Base-by-base conservation (phyloP, 768 basidiomycete genomes). In the Sporobolomyces pararoseus region DNA sequence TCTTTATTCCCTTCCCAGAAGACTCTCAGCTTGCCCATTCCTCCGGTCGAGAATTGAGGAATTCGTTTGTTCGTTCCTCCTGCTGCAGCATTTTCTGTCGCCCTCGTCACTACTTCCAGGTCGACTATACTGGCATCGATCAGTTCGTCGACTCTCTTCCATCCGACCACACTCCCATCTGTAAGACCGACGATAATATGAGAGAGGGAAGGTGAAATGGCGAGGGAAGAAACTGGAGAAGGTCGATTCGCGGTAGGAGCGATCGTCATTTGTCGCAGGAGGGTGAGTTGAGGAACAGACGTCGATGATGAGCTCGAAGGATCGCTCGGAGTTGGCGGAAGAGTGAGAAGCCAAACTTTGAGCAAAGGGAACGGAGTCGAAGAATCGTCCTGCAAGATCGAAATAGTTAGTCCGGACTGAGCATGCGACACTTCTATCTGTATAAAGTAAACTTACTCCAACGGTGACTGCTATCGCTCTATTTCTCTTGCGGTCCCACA, bases 111-210 rank as follows among this genome's bases (percentile, higher is more conserved):
- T 2, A 34, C 53, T 10, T 65, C 64, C 29, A 70, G 46, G 27
- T 63, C 66, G 64, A 80, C 16, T 87, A 86, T 23, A 79, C 74
- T 53, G 1, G 89, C 85, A 4, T 87, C 84, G 39, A 95, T 82
- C 1, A 92, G 92, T 78, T 97, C 93, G 78, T 94, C 88, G 25
- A 97, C 82, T 77, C 97, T 91, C 10, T 91, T 86, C 78, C 91
- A 95, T 21, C 96, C 83, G 13, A 98, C 83, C 21, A 96, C 94
- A 0, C 90, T 90, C 31, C 96, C 96, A 76, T 97, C 94, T 9
- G 87, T 92, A n/a, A 98, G 85, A 19, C 94, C 96, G 47, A 98
- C 85, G 9, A 94, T 88, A 31, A 99, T 85, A 78, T 93, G 90
- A 0, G 89, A 85, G 5, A 96, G 83, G 23, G 84, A 84, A 9